Evolutionary conservation across 768 basidiomycete species (phyloP).

Genomic region (Chiua virens): DNA sequence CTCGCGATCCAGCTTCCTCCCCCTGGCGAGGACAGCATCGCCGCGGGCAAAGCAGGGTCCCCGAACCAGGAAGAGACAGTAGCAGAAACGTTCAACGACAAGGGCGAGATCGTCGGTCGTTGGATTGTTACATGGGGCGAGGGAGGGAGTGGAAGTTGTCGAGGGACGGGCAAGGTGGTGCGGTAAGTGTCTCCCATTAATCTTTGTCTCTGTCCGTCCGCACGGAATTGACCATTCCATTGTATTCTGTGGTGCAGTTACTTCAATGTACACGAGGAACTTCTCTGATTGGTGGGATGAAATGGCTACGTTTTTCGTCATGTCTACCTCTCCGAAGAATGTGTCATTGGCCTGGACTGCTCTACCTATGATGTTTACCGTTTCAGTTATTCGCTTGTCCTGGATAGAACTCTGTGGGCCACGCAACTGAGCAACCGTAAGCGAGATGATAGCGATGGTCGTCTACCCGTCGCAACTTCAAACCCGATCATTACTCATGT

Average conservation of each 20-base stretch:
- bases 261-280: conserved; percentile 55
- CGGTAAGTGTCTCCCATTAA: conserved; percentile 48
- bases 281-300: conserved; percentile 25
- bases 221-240: neutral
- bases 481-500: too few species aligned
- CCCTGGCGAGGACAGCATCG: conserved; percentile 32
- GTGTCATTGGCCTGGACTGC: neutral
- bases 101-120: conserved; percentile 63
- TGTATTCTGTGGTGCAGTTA: conserved; percentile 29
- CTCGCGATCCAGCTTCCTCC: conserved; percentile 47
- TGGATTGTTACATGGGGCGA: conserved; percentile 81
- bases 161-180: conserved; percentile 59
- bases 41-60: conserved; percentile 30
- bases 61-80: conserved; percentile 71
- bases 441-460: too few species aligned
- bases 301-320: too few species aligned
- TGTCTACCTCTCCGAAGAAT: too few species aligned
- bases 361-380: neutral
- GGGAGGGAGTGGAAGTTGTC: conserved; percentile 62
- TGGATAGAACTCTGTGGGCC: too few species aligned
- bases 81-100: conserved; percentile 66
- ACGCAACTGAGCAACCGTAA: too few species aligned
- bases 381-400: too few species aligned
- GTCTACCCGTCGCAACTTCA: too few species aligned
- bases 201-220: neutral